These are phyloP conservation scores for Cytospora chrysosperma DNA, from an alignment of 2,329 filamentous ascomycete genomes.

Conservation along the genomic window DNA sequence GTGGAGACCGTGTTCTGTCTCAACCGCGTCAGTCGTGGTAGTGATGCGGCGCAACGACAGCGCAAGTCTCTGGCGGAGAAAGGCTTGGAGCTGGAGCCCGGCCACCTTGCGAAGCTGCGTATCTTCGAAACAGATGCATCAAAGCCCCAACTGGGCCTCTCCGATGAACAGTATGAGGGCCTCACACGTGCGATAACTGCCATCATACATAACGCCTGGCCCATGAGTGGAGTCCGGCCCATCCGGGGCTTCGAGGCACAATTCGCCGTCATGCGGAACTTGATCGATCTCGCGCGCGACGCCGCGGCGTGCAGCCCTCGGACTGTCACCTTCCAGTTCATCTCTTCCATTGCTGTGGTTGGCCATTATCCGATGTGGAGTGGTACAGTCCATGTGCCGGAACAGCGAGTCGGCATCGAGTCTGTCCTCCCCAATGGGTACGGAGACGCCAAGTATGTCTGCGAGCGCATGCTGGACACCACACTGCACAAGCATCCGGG, in stretches of 20 bases:
- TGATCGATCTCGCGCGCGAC: slow-evolving; percentile 43
- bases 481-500: slow-evolving; percentile 43
- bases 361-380: slow-evolving; percentile 28
- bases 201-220: slow-evolving; percentile 54
- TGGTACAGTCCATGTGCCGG: slow-evolving; percentile 40
- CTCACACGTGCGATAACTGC: too few species aligned
- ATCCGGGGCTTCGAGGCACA: slow-evolving; percentile 42
- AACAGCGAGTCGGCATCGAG: slow-evolving; percentile 40
- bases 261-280: slow-evolving; percentile 42
- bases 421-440: slow-evolving; percentile 48
- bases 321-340: slow-evolving; percentile 38
- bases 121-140: slow-evolving; percentile 42
- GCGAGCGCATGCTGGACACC: slow-evolving; percentile 49
- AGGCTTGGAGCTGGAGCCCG: too few species aligned
- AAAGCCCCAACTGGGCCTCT: slow-evolving; percentile 44
- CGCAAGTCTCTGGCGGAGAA: too few species aligned
- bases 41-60: slow-evolving; percentile 23
- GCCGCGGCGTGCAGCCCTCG: background rate
- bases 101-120: slow-evolving; percentile 35
- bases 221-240: slow-evolving; percentile 43
- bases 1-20: slow-evolving; percentile 42
- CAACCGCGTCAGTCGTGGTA: slow-evolving; percentile 41
- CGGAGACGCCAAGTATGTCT: slow-evolving; percentile 50
- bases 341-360: slow-evolving; percentile 42
- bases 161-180: slow-evolving; percentile 42